These are phyloP conservation scores for Pythium myriotylum DNA, from an alignment of 352 stramenopile genomes.

Conservation along the genomic window DNA sequence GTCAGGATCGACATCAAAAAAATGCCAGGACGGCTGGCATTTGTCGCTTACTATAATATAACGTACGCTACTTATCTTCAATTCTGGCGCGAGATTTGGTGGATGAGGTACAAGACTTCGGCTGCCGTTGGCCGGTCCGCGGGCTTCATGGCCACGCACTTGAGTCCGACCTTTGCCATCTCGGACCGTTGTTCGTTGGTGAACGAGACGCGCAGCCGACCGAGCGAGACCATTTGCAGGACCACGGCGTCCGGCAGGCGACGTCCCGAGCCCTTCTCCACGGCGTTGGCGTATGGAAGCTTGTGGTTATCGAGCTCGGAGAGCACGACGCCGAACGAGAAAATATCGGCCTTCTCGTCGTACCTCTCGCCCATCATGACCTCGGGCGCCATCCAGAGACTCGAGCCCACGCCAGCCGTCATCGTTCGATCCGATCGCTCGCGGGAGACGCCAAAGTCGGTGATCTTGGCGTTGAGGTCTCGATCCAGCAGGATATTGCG, in stretches of 20 bases:
- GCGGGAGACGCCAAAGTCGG: constrained; percentile 34
- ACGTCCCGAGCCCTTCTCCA: constrained; percentile 13
- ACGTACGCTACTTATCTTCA: too few relatives aligned
- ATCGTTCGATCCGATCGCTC: constrained; percentile 13
- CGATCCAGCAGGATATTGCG: constrained; percentile 27
- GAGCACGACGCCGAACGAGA: constrained; percentile 35
- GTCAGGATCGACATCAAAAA: not conserved
- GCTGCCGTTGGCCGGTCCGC: constrained; percentile 15
- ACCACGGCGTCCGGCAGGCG: constrained; percentile 17
- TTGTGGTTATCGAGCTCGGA: constrained; percentile 34
- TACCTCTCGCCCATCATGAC: constrained; percentile 35
- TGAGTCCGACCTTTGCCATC: constrained; percentile 17
- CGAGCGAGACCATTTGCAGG: constrained; percentile 19
- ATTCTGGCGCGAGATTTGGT: constrained; percentile 11
- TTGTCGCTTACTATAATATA: too few relatives aligned
- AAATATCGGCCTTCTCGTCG: constrained; percentile 36
- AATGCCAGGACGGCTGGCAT: too few relatives aligned
- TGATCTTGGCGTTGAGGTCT: constrained; percentile 35
- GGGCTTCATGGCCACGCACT: constrained; percentile 16
- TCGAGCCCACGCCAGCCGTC: constrained; percentile 19
- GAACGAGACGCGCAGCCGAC: constrained; percentile 21
- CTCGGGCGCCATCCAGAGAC: constrained; percentile 38
- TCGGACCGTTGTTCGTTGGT: constrained; percentile 4
- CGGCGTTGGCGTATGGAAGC: constrained; percentile 24
- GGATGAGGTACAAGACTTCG: constrained; percentile 13